Evolutionary conservation across 306 rosid genomes (phyloP), one percentile per base, ranked within the genome.

Genomic region (Vigna mungo): DNA sequence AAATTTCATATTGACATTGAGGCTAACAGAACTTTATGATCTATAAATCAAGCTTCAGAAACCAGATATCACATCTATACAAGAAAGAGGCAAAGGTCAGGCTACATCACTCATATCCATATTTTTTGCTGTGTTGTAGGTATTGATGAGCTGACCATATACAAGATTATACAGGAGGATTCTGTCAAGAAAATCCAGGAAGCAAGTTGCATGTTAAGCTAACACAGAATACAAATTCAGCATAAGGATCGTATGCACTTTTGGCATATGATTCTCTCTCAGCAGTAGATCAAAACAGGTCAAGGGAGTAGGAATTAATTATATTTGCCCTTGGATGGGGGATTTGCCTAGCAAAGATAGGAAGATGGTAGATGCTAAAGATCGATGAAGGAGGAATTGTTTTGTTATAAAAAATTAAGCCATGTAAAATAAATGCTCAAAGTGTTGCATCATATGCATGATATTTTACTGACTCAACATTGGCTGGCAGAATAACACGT

Each of bases 181-280:
- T 20, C 6, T 20, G 5, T 60, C 53, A 74, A 67, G 41, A 58
- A 68, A 49, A 73, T 65, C 52, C 48, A 43, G 66, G 66, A 72
- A 78, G 77, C 23, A 75, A 75, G 72, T 61, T 39, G 48, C 55
- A 78, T 30, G 23, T 52, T 36, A 81, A 46, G 52, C 27, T 46
- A 7, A 77, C 54, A 64, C 44, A 71, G 18, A 34, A 53, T 71
- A 25, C 18, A 52, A 11, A 18, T 71, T 51, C 44, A 56, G 11
- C 53, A 60, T 59, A 48, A 37, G 60, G 49, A 78, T n/a, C 32
- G 62, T 68, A 10, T 32, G 34, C 54, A 16, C 58, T 34, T 65
- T 62, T 6, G 13, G 25, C 21, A 49, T 68, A 47, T 62, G 64
- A 15, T 77, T 47, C 74, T 55, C 51, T 41, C 6, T 36, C 36